Evolutionary conservation across 2,329 filamentous ascomycete genomes (phyloP).

Genomic region (Paracamarosporium sp.): DNA sequence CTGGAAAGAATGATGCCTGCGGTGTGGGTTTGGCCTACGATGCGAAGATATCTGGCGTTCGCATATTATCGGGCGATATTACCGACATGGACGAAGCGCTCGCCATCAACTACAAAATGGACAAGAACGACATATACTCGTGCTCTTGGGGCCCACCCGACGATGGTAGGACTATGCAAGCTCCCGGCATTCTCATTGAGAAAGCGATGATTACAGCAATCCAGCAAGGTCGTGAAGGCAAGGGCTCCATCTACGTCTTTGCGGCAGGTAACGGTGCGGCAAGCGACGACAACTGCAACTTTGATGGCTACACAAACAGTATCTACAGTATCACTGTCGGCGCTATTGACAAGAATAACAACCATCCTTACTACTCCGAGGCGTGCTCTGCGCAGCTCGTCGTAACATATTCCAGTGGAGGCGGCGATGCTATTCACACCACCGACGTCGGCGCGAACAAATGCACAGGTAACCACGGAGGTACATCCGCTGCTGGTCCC

Average conservation of each 20-base stretch:
- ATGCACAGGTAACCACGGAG: slow-evolving; percentile 85
- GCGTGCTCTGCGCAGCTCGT: slow-evolving; percentile 94
- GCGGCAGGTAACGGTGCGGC: slow-evolving; percentile 92
- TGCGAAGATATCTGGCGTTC: slow-evolving; percentile 86
- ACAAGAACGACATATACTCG: slow-evolving; percentile 95
- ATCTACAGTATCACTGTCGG: slow-evolving; percentile 99
- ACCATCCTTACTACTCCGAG: slow-evolving; percentile 96
- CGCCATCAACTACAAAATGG: slow-evolving; percentile 89
- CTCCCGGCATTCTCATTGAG: slow-evolving; percentile 84
- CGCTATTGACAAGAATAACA: slow-evolving; percentile 83
- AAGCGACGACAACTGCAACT: slow-evolving; percentile 95
- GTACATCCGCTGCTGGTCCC: slow-evolving; percentile 93
- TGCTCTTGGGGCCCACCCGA: slow-evolving; percentile 98
- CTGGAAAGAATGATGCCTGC: slow-evolving; percentile 90
- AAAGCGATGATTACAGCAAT: slow-evolving; percentile 91
- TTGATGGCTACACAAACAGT: slow-evolving; percentile 98
- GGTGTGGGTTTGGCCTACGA: slow-evolving; percentile 96
- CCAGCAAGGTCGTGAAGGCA: slow-evolving; percentile 82
- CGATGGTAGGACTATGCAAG: slow-evolving; percentile 93
- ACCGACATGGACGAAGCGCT: slow-evolving; percentile 90
- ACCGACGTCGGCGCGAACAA: slow-evolving; percentile 87
- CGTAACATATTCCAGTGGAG: slow-evolving; percentile 94
- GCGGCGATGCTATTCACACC: slow-evolving; percentile 89
- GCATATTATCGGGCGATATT: slow-evolving; percentile 90
- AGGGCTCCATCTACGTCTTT: slow-evolving; percentile 94